Evolutionary conservation across 148 eudicot genomes (phyloP).

Genomic region (Talinum fruticosum): DNA sequence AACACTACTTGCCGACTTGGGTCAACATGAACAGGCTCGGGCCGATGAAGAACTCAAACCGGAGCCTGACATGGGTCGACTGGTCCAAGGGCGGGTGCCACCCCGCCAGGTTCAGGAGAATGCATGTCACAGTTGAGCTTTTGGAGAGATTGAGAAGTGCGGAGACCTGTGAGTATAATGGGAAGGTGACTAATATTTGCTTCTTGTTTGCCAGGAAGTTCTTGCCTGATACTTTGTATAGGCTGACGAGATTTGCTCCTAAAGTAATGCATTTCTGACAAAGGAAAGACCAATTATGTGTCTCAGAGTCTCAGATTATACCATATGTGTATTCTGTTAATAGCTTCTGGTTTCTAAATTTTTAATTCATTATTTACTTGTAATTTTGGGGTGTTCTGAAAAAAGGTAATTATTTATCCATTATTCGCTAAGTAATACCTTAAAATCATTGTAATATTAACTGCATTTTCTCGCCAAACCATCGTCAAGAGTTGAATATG

Average conservation of each 20-base stretch:
- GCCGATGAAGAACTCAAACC: constrained; percentile 29
- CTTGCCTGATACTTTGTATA: constrained; percentile 30
- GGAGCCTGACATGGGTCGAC: constrained; percentile 49
- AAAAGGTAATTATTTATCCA: not conserved
- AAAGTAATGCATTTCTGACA: constrained; percentile 27
- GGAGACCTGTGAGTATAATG: constrained; percentile 32
- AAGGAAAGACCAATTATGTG: not conserved
- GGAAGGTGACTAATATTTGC: constrained; percentile 30
- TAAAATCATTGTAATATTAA: no score
- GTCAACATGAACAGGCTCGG: constrained; percentile 31
- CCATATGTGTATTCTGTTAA: constrained; percentile 7
- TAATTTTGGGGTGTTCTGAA: not conserved
- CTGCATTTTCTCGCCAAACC: no score
- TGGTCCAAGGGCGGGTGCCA: constrained; percentile 44
- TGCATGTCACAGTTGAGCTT: constrained; percentile 26
- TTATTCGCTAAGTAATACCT: no score
- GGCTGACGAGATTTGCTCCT: constrained; percentile 29
- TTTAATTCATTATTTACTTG: not conserved
- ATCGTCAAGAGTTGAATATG: no score
- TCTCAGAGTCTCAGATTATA: not conserved
- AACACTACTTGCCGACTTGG: constrained; percentile 82
- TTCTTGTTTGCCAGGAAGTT: constrained; percentile 46
- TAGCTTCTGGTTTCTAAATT: not conserved
- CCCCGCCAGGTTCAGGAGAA: constrained; percentile 32
- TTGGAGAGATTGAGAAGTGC: constrained; percentile 30